Percentiles rank a stretch among this genome's conserved stretches.
Evolutionary conservation across 2,329 filamentous ascomycete species (phyloP).

Genomic region (Rugonectria rugulosa): DNA sequence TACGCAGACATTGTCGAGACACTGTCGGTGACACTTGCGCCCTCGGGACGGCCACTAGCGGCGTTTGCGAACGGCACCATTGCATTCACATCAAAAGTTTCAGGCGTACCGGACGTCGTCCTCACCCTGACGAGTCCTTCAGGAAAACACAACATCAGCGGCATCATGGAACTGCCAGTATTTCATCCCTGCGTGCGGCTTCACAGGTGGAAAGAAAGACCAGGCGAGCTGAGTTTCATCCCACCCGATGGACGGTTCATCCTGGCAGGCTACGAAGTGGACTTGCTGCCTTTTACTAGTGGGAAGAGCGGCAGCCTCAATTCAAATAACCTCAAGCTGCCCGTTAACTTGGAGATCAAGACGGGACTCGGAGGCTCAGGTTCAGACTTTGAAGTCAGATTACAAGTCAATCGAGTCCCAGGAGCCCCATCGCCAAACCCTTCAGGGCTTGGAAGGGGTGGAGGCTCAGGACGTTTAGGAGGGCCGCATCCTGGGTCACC

Average conservation of each 20-base stretch:
- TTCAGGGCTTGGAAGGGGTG: slow-evolving; percentile 51
- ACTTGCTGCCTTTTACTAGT: slow-evolving; percentile 78
- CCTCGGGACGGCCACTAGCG: slow-evolving; percentile 85
- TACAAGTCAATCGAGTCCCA: slow-evolving; percentile 75
- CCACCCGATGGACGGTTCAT: slow-evolving; percentile 95
- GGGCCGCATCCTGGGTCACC: slow-evolving; percentile 61
- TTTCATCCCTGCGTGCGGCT: slow-evolving; percentile 96
- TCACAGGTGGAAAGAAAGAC: slow-evolving; percentile 86
- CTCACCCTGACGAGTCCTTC: slow-evolving; percentile 82
- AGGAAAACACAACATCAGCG: slow-evolving; percentile 77
- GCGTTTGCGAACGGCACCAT: slow-evolving; percentile 92
- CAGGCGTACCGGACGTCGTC: slow-evolving; percentile 89
- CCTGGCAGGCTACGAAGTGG: slow-evolving; percentile 91
- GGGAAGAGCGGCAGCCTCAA: slow-evolving; percentile 62
- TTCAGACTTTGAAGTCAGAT: slow-evolving; percentile 86
- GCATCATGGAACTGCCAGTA: slow-evolving; percentile 84
- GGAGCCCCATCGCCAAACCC: slow-evolving; percentile 46
- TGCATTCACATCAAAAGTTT: slow-evolving; percentile 94
- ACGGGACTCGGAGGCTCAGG: slow-evolving; percentile 78
- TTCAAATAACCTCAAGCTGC: slow-evolving; percentile 76
- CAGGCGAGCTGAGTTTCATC: slow-evolving; percentile 93
- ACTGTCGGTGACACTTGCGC: slow-evolving; percentile 85
- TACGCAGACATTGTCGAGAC: slow-evolving; percentile 97
- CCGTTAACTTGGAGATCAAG: slow-evolving; percentile 81
- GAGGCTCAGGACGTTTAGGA: slow-evolving; percentile 50